Percentiles rank a stretch among this genome's conserved stretches.
Evolutionary conservation across 2,329 filamentous ascomycete genomes (phyloP).

Genomic region (Sordariomycetes sp.): DNA sequence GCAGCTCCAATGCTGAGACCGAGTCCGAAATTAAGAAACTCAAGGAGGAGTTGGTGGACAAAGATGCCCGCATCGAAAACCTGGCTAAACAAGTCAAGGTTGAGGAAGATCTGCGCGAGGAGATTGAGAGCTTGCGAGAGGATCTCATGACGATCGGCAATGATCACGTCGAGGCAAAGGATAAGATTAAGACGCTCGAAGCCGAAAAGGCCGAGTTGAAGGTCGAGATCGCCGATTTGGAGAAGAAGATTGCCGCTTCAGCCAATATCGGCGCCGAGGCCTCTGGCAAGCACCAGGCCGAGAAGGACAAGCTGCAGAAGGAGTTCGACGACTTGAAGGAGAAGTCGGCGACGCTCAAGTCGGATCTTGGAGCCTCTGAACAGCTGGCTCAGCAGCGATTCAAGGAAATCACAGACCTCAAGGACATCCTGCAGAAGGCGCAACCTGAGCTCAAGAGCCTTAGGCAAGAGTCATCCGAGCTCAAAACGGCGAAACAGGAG

Average conservation of each 20-base stretch:
- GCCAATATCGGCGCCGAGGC: constrained; percentile 24
- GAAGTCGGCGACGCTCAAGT: constrained; percentile 62
- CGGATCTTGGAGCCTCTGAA: constrained; percentile 77
- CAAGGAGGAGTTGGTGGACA: constrained; percentile 47
- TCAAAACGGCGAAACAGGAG: constrained; percentile 70
- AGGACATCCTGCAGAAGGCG: constrained; percentile 71
- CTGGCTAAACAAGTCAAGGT: constrained; percentile 62
- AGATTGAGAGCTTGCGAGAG: constrained; percentile 76
- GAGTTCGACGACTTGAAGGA: constrained; percentile 61
- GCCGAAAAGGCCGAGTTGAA: constrained; percentile 59
- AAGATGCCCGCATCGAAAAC: constrained; percentile 63
- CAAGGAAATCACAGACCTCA: constrained; percentile 76
- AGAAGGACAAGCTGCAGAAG: constrained; percentile 45
- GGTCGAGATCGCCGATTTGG: constrained; percentile 53
- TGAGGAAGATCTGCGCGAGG: constrained; percentile 72
- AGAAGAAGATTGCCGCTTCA: constrained; percentile 54
- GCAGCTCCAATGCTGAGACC: constrained; percentile 24
- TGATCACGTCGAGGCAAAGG: constrained; percentile 76
- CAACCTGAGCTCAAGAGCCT: constrained; percentile 79
- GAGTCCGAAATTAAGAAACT: constrained; percentile 40
- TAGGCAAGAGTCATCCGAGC: constrained; percentile 63
- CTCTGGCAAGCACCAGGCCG: constrained; percentile 46
- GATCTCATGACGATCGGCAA: constrained; percentile 71
- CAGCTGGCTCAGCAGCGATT: constrained; percentile 80
- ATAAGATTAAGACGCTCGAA: constrained; percentile 62